Conservation (phyloP, 148 eudicot species). For the Drosera capensis region DNA sequence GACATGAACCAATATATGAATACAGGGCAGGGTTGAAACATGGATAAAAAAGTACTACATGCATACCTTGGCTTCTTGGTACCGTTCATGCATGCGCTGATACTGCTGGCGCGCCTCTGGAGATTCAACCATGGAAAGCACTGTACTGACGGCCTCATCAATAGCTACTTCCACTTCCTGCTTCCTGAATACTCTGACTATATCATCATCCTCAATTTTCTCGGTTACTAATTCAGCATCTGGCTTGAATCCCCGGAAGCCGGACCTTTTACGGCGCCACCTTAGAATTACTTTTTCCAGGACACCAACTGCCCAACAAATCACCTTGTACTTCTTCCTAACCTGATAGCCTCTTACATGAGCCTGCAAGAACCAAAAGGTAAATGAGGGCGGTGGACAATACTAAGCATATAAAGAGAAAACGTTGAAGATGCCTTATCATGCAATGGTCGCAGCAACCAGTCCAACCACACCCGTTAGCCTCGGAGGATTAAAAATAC, state of each 20-base stretch:
- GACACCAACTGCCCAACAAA: conserved; percentile 83
- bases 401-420: not conserved
- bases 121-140: conserved; percentile 72
- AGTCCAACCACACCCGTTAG: no score
- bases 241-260: conserved; percentile 52
- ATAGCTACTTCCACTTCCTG: conserved; percentile 61
- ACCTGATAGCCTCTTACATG: conserved; percentile 89
- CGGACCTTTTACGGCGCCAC: conserved; percentile 82
- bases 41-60: not conserved
- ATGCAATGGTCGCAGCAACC: not conserved
- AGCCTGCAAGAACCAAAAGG: conserved; percentile 47
- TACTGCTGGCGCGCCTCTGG: conserved; percentile 76
- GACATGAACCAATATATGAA: not conserved
- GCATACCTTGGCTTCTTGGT: conserved; percentile 71
- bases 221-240: conserved; percentile 38
- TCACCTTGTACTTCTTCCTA: conserved; percentile 60
- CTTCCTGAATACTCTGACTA: conserved; percentile 52
- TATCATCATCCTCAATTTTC: conserved; percentile 58
- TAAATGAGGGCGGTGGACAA: not conserved
- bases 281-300: conserved; percentile 73
- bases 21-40: no score
- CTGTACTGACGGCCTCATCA: conserved; percentile 77
- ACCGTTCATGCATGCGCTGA: conserved; percentile 58
- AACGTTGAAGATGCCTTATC: not conserved
- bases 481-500: no score